A percentile compares a stretch with the other conserved stretches of the same genome.
Conservation (phyloP, 352 stramenopile species). For the Blastocystis sp. region DNA sequence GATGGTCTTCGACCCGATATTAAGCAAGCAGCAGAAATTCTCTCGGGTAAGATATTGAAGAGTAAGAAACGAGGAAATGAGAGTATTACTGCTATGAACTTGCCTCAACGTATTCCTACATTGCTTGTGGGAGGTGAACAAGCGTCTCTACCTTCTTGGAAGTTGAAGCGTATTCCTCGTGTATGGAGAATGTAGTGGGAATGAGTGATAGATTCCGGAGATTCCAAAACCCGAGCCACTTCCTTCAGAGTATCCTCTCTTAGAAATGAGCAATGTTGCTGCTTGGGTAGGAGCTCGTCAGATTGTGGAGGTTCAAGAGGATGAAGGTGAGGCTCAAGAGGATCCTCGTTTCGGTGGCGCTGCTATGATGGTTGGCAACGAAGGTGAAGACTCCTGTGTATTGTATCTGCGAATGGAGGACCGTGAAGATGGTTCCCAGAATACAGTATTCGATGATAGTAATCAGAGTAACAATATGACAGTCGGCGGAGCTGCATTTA, state of each 20-base stretch:
- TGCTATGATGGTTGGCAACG: slow-evolving; percentile 64
- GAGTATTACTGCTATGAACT: slow-evolving; percentile 19
- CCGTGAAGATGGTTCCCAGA: background rate
- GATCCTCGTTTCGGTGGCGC: slow-evolving; percentile 59
- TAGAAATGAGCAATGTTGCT: slow-evolving; percentile 64
- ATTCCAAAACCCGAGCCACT: slow-evolving; percentile 61
- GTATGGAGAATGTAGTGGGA: background rate
- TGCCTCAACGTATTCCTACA: slow-evolving; percentile 63
- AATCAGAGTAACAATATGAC: slow-evolving; percentile 66
- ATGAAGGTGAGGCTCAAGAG: slow-evolving; percentile 41
- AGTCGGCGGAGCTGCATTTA: slow-evolving; percentile 27
- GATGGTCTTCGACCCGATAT: slow-evolving; percentile 66
- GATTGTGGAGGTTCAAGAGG: slow-evolving; percentile 61
- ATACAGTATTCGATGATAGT: slow-evolving; percentile 47
- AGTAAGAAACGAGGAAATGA: slow-evolving; percentile 56
- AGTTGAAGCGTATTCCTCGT: slow-evolving; percentile 52
- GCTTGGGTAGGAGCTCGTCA: slow-evolving; percentile 63
- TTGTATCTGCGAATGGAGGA: slow-evolving; percentile 66
- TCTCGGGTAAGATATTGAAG: slow-evolving; percentile 47
- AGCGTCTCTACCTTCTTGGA: slow-evolving; percentile 9
- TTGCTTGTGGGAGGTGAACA: slow-evolving; percentile 39
- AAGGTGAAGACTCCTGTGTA: slow-evolving; percentile 62
- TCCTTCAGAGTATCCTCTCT: slow-evolving; percentile 28
- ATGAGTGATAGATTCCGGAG: slow-evolving; percentile 50
- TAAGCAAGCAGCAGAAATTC: slow-evolving; percentile 57